A percentile compares a stretch with the other conserved stretches of the same genome.
Conservation (phyloP, 192 early-diverging fungal genomes). For the Backusella australiensis region DNA sequence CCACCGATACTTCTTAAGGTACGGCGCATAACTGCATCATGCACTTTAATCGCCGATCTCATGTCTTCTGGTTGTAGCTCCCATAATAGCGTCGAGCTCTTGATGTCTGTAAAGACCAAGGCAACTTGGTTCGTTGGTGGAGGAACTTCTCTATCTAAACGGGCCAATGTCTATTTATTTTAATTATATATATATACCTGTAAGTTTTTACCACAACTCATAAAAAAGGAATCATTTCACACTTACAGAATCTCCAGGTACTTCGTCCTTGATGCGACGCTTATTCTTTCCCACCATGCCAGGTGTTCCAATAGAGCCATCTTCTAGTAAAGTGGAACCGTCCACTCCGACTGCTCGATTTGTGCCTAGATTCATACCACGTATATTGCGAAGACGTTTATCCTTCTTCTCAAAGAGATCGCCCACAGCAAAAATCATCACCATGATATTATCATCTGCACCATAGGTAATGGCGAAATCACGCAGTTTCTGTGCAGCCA, state of each 20-base stretch:
- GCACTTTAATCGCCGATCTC: conserved; percentile 83
- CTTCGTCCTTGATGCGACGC: conserved; percentile 38
- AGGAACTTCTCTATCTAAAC: conserved; percentile 72
- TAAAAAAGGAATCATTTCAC: not conserved
- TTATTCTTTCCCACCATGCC: conserved; percentile 31
- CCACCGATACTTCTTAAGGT: conserved; percentile 79
- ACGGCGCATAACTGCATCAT: conserved; percentile 81
- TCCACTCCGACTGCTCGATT: conserved; percentile 26
- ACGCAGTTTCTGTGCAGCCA: conserved; percentile 77
- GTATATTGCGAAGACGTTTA: conserved; percentile 26
- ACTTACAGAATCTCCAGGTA: conserved; percentile 46
- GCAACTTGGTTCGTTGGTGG: conserved; percentile 83
- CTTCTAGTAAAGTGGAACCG: conserved; percentile 13
- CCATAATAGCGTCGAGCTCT: conserved; percentile 92
- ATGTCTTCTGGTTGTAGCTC: conserved; percentile 81
- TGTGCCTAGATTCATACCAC: conserved; percentile 38
- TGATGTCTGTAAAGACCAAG: conserved; percentile 92
- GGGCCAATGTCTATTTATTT: conserved; percentile 51
- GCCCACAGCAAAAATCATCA: conserved; percentile 85
- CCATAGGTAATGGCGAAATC: conserved; percentile 85
- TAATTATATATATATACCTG: too few species aligned
- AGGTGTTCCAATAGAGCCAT: conserved; percentile 1
- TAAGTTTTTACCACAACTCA: not conserved
- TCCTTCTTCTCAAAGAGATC: conserved; percentile 62
- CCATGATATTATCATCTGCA: conserved; percentile 73